Conservation (phyloP, 2,329 filamentous ascomycete genomes). For the Cordyceps cicadae region DNA sequence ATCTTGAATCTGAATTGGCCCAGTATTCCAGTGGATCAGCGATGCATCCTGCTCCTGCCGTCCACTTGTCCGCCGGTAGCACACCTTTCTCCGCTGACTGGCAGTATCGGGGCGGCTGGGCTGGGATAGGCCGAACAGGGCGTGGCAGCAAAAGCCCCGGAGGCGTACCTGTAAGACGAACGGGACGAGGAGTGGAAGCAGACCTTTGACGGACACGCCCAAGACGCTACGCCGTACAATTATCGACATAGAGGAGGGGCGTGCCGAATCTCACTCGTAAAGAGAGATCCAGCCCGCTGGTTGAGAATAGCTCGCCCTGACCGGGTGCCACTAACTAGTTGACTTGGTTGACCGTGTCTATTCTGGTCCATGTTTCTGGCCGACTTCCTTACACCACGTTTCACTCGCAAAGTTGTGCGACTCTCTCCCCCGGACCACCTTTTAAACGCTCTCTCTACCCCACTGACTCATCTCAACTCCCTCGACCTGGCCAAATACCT, state of each 20-base stretch:
- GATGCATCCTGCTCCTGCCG: background rate
- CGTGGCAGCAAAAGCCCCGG: background rate
- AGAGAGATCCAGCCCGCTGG: constrained; percentile 4
- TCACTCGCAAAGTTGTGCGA: constrained; percentile 2
- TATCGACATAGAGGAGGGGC: constrained; percentile 1
- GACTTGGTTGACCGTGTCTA: constrained; percentile 5
- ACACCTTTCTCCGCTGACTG: background rate
- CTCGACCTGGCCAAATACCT: constrained; percentile 5
- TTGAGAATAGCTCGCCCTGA: constrained; percentile 3
- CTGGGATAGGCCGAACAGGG: background rate
- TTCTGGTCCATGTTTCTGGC: constrained; percentile 4
- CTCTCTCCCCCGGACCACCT: constrained; percentile 8
- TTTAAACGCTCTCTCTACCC: constrained; percentile 8
- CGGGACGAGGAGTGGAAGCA: background rate
- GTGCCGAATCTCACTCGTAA: background rate
- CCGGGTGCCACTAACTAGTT: constrained; percentile 7
- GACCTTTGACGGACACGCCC: background rate
- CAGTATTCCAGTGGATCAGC: background rate
- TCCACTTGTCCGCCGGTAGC: background rate
- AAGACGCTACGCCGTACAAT: background rate
- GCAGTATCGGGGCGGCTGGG: background rate
- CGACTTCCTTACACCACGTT: constrained; percentile 5
- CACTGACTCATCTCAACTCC: constrained; percentile 11
- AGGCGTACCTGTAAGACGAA: background rate
- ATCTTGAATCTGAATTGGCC: constrained; percentile 2